These are phyloP conservation scores for Cynara cardunculus DNA, from an alignment of 129 eudicot genomes.

Conservation along the genomic window DNA sequence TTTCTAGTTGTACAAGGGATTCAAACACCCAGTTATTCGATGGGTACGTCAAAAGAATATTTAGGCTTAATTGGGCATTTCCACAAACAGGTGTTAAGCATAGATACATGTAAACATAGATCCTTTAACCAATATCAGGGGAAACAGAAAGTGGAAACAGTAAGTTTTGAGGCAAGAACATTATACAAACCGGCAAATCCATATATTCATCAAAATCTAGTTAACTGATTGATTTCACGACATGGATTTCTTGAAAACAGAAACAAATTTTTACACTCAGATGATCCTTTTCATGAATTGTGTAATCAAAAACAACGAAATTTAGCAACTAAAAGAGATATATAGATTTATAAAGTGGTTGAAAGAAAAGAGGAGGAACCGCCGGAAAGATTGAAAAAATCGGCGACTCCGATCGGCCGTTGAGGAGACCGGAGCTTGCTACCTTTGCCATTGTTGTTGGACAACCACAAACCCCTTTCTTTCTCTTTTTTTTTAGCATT, in stretches of 20 bases:
- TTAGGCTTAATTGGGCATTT: slow-evolving; percentile 18
- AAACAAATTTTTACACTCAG: neutral
- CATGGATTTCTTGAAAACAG: neutral
- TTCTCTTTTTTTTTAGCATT: too few species aligned
- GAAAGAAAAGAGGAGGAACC: slow-evolving; percentile 6
- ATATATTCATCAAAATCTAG: too few species aligned
- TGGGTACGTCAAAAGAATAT: neutral
- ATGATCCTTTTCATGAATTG: neutral
- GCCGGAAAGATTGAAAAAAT: slow-evolving; percentile 7
- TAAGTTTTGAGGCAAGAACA: too few species aligned
- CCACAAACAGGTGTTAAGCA: slow-evolving; percentile 28
- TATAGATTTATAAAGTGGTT: neutral
- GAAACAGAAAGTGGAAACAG: neutral
- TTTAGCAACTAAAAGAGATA: neutral
- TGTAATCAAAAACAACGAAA: neutral
- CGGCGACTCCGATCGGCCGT: slow-evolving; percentile 2
- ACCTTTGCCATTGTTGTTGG: too few species aligned
- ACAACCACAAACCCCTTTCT: too few species aligned
- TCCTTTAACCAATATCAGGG: neutral
- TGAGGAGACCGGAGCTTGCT: neutral
- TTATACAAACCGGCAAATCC: too few species aligned
- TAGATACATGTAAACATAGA: neutral
- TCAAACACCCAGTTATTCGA: neutral
- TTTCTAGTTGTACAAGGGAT: too few species aligned
- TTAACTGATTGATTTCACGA: too few species aligned